phyloP scores from a whole-genome alignment of 139 green algal genomes.

The Chlamydomonas sp. region DNA sequence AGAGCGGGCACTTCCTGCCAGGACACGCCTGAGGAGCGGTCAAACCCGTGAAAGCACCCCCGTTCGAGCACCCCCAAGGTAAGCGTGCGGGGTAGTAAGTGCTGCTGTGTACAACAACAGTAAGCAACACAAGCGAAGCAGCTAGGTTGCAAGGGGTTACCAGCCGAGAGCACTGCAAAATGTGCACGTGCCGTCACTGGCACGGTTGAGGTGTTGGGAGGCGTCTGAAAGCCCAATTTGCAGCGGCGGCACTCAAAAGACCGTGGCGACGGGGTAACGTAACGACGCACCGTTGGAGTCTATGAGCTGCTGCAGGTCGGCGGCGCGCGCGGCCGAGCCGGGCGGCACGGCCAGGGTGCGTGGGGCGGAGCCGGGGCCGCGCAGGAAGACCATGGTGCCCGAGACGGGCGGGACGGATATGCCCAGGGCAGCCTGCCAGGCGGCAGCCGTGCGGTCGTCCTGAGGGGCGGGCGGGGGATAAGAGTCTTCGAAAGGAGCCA shows the following conservation, averaged over 20 bases:
- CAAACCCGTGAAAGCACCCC: not conserved
- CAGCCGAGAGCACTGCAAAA: not conserved
- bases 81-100: no score
- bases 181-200: not conserved
- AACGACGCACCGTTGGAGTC: not conserved
- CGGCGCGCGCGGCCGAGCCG: not conserved
- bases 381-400: constrained; percentile 21
- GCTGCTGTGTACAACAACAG: not conserved
- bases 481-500: not conserved
- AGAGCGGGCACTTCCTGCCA: not conserved
- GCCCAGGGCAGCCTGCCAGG: constrained; percentile 22
- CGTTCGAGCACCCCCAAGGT: not conserved
- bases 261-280: not conserved
- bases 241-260: not conserved
- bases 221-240: not conserved
- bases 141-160: not conserved
- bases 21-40: not conserved
- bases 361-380: constrained; percentile 7
- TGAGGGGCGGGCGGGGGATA: not conserved
- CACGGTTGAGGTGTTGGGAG: not conserved
- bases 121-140: not conserved
- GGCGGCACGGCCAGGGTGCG: not conserved
- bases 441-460: not conserved
- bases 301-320: constrained; percentile 7
- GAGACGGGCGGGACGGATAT: not conserved